Evolutionary conservation across 176 grass and related monocot species (phyloP), one percentile per base, ranked within the genome.

Genomic region (Triticum urartu): DNA sequence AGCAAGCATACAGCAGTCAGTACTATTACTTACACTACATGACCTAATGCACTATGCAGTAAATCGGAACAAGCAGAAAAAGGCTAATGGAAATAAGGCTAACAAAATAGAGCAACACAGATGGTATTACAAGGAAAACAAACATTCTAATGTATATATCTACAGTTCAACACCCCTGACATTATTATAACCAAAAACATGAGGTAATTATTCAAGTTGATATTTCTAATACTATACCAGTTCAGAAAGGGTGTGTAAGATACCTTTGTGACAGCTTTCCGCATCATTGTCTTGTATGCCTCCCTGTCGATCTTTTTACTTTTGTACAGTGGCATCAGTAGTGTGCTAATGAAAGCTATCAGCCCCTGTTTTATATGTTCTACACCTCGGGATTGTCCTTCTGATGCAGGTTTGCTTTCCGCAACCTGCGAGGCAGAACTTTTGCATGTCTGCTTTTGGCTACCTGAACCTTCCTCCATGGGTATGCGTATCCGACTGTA

Each of bases 211-310:
- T 77, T 86, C 72, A 79, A 78, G 78, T 64, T 70, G 47, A 74
- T 42, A 75, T 28, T 65, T 43, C 35, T 80, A 72, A 72, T 9
- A 47, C 62, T 20, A 65, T 4, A 14, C 33, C 14, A 18, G 11
- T 73, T 84, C 77, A 33, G 60, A 83, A 83, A 78, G 13, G 71
- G 85, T 61, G 58, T 61, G 78, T 50, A 85, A 15, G 62, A 81
- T 96, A 96, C 97, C 97, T 99, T 99, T 61, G 92, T 94, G 75
- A 94, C 97, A 85, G 90, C 83, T 87, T 96, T 99, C 83, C 95
- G 90, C 97, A 99, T 99, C 72, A 99, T 91, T 26, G 83, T 75
- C 89, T 96, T 99, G 63, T 99, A 99, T 14, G 85, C 87, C 7
- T 96, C 92, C 45, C 90, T 79, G 36, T 96, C 90, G 11, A 99